Evolutionary conservation across 106 monocot species (phyloP), one percentile per base, ranked within the genome.

Genomic region (Allium fistulosum): DNA sequence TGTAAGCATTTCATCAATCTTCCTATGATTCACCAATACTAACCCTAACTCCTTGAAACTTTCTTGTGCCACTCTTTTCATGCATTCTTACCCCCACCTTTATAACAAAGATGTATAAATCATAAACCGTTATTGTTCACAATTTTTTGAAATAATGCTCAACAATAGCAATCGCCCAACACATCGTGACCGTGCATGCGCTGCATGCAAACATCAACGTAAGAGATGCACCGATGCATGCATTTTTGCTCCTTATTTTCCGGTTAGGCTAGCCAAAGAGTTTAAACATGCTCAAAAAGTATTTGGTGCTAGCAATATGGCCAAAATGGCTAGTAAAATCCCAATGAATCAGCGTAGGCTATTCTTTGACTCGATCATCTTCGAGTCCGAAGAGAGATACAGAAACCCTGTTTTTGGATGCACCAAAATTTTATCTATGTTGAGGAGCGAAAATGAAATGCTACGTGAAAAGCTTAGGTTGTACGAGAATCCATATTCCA

Each of bases 161-260:
- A 62, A 62, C 17, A 62, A 62, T 28, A 28, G 26, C 27, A 11
- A 4, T 11, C 50, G 11, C 10, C 66, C 66, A 16, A 26, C 26
- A 7, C 49, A 48, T 11, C 66, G n/a, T 3, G 12, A 48, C 17
- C 66, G 27, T 50, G 83, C 83, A 17, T 83, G 83, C 56, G 83
- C 83, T 8, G 60, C 79, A 46, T 83, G 83, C 75, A 83, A 79
- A 70, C 83, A 83, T 69, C 83, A 83, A 67, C 57, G 83, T 18
- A 68, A 73, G 57, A 75, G 67, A 68, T 83, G 83, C 79, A 46
- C 57, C 16, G 16, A 65, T 53, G 28, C 51, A 9, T 83, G 83
- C 70, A 52, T 60, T 11, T 71, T 83, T 2, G 78, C 83, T 11
- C 67, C 66, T 37, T 75, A 83, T 74, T 83, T 83, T 58, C 83